Conservation (phyloP, 129 eudicot species). For the Cynara cardunculus region DNA sequence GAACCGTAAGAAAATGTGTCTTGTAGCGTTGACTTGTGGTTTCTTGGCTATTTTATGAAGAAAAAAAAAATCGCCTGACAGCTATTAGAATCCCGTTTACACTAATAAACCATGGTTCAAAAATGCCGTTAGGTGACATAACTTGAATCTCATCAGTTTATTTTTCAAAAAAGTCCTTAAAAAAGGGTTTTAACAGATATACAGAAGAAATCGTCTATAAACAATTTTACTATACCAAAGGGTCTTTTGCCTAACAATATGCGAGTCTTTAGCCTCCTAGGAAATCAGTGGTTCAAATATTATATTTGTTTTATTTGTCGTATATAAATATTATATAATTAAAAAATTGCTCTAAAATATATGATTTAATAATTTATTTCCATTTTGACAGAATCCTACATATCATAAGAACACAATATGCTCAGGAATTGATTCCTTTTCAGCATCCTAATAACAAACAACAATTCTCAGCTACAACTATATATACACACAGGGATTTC, state of each 20-base stretch:
- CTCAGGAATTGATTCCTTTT: conserved; percentile 18
- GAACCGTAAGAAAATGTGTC: background rate
- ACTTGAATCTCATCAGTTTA: background rate
- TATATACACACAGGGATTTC: conserved; percentile 19
- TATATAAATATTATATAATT: no score
- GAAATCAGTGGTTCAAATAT: no score
- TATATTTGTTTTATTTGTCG: no score
- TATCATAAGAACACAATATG: conserved; percentile 9
- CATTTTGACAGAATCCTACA: conserved; percentile 26
- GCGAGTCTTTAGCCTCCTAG: no score
- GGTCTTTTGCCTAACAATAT: no score
- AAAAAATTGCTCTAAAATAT: no score
- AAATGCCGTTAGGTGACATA: background rate
- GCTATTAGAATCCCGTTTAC: background rate
- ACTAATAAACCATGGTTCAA: background rate
- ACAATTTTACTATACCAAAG: no score
- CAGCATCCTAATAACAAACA: conserved; percentile 17
- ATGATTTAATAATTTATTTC: no score
- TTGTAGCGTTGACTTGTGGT: background rate
- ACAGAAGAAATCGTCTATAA: background rate
- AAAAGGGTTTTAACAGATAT: background rate
- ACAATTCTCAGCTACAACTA: conserved; percentile 17
- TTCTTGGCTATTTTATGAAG: background rate
- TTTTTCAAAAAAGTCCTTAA: background rate
- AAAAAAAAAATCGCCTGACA: background rate